Evolutionary conservation across 139 green algal genomes (phyloP), one percentile per base, ranked within the genome.

Genomic region (Raphidocelis subcapitata): DNA sequence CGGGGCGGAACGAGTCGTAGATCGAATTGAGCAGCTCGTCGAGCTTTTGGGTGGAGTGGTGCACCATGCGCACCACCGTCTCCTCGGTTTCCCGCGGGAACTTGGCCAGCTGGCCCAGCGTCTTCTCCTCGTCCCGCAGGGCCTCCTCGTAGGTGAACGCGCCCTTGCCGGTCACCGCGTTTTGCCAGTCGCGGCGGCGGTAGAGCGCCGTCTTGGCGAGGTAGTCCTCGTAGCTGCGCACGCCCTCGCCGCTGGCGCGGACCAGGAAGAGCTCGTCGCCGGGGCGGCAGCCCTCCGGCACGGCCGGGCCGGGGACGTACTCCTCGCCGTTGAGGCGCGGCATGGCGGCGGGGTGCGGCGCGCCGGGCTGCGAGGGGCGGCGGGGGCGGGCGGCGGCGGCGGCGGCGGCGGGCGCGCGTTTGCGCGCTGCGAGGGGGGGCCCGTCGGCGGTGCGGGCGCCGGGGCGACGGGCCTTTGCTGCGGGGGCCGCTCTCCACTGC

Each of bases 121-220:
- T 41, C 16, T 20, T 59, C n/a, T 35, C 5, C 64, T 32, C 64
- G 12, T 70, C 29, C 16, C 37, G 5, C 12, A 91, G 67, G 1
- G 88, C 88, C 73, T 94, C 81, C 52, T 95, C 86, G 44, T 86
- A 96, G 0, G 88, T 96, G 32, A 95, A 57, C 8, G 77, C 81
- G 5, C 23, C 44, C 5, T 76, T 79, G 35, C 87, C 85, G 1
- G 79, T 90, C 26, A 78, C 75, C 3, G 77, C 71, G 68, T 89
- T 93, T 2, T 69, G 62, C 90, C 90, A 95, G 4, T 79, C 4
- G 4, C 84, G 79, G 51, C 80, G 61, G 4, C 80, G 54, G 75
- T 96, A 94, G 29, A 74, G 21, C 14, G 69, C 61, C 32, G 85
- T 63, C 54, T 72, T 66, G 16, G 65, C 55, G 16, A 82, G 35